Base-by-base conservation (phyloP, 768 basidiomycete genomes). In the Hemileccinum rubropunctum region DNA sequence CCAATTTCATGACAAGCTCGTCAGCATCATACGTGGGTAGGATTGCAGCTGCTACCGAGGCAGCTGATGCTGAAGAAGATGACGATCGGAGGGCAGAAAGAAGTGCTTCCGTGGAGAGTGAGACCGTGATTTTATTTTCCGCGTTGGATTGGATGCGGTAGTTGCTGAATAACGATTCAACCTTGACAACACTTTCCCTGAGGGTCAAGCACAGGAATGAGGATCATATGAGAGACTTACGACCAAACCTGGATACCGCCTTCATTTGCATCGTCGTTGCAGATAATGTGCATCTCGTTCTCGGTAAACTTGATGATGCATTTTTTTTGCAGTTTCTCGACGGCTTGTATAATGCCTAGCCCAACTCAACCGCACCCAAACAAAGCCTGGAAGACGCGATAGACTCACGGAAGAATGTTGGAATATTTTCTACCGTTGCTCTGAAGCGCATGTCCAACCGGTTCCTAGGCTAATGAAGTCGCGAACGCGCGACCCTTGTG, bases 171-270 rank as follows among this genome's bases (percentile, higher is more conserved):
- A 92, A 61, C 0, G 88, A 79, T 34, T 78, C 73, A 9, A 82
- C 76, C 65, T 83, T 85, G 59, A 87, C 79, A 58, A 83, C 77
- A 14, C 84, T 86, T 48, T 37, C 35, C 45, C 17, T 1, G 41
- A 34, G n/a, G 12, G 51, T 64, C 34, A 59, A 43, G 51, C 3
- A 44, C 15, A 23, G 33, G n/a, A n/a, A 40, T 5, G n/a, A 6
- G 13, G 5, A 53, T 68, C 75, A 21, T 71, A 73, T 74, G 28
- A 30, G 33, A 2, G 17, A 70, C 82, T 47, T 48, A 82, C 81
- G 80, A 79, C 92, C 92, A 94, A 45, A 94, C 89, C 65, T 94
- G 91, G 4, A 91, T 83, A 3, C 89, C 89, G 1, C 88, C 89
- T 58, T 91, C 88, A 58, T 83, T 86, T 34, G 80, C 79, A 47